Base-by-base conservation (phyloP, 1,284 basidiomycete species). In the Trametes pubescens region DNA sequence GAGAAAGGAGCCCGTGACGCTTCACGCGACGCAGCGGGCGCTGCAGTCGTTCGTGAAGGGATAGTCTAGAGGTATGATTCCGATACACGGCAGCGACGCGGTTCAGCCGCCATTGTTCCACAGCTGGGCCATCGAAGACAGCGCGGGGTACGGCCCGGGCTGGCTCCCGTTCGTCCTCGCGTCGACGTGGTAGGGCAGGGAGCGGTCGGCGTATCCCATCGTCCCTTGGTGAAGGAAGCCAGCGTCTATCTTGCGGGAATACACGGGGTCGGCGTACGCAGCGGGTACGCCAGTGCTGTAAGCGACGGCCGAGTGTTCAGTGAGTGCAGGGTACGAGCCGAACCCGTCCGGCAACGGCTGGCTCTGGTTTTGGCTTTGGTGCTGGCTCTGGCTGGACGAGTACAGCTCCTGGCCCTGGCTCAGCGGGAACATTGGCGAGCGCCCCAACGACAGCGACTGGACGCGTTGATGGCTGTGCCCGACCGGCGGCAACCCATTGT, bases 21-120 rank as follows among this genome's bases (percentile, higher is more conserved):
- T 22, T 10, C 49, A 29, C 29, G 32, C 48, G 9, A n/a, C n/a
- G 49, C 16, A n/a, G 32, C 49, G n/a, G 21, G 14, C n/a, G 52
- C 38, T 9, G 13, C 13, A 24, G n/a, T 6, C 52, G 22, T 8
- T 22, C 52, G 14, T 37, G 16, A 11, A 40, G 22, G 52, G 37
- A 34, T 26, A 26, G 44, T 57, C 56, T 57, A 57, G 29, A 49
- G 56, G 9, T 16, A 18, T 21, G 29, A 18, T 43, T 18, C 40
- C 40, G 32, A 34, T 21, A n/a, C 24, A 5, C 24, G 56, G 2
- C 56, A 21, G 26, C 21, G 10, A 4, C 18, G 18, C 5, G 18
- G 5, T 49, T 65, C 59, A 71, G 35, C 71, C 71, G 21, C 61
- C 56, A 26, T 71, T 71, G 51, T 66, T 66, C 71, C 71, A 72